Percentiles rank a stretch among this genome's conserved stretches.
Conservation (phyloP, 176 grass and related monocot genomes). For the Eragrostis curvula region DNA sequence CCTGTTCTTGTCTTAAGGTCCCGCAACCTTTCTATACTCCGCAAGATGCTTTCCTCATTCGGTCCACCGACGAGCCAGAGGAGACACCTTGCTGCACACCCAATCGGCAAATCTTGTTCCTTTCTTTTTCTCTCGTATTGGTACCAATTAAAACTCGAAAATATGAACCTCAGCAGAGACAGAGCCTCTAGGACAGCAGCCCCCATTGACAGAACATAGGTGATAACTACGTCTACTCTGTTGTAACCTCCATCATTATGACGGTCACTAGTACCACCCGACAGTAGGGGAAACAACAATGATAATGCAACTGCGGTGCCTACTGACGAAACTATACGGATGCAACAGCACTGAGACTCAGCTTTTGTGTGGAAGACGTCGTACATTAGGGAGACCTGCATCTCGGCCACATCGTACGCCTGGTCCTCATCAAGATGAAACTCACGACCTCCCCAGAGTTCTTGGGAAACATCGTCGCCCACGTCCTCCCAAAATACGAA, state of each 20-base stretch:
- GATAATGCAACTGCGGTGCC: not conserved
- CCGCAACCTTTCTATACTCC: no score
- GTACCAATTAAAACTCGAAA: slow-evolving; percentile 22
- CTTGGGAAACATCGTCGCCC: no score
- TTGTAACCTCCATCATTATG: not conserved
- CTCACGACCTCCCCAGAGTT: not conserved
- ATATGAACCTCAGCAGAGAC: no score
- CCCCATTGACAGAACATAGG: slow-evolving; percentile 25
- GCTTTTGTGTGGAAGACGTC: slow-evolving; percentile 25
- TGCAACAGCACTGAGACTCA: not conserved
- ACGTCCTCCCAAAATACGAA: no score
- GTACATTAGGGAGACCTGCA: slow-evolving; percentile 35
- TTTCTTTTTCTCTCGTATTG: not conserved
- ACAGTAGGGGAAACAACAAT: slow-evolving; percentile 3
- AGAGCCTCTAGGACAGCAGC: slow-evolving; percentile 33
- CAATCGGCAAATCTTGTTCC: no score
- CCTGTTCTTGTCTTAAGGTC: no score
- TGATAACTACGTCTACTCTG: not conserved
- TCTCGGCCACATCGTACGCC: slow-evolving; percentile 18
- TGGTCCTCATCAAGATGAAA: not conserved
- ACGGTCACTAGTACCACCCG: not conserved
- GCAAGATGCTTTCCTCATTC: no score
- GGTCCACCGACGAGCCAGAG: no score
- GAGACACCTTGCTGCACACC: no score
- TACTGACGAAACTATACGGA: not conserved